Evolutionary conservation across 768 basidiomycete species (phyloP).

Genomic region (Scleroderma citrinum): DNA sequence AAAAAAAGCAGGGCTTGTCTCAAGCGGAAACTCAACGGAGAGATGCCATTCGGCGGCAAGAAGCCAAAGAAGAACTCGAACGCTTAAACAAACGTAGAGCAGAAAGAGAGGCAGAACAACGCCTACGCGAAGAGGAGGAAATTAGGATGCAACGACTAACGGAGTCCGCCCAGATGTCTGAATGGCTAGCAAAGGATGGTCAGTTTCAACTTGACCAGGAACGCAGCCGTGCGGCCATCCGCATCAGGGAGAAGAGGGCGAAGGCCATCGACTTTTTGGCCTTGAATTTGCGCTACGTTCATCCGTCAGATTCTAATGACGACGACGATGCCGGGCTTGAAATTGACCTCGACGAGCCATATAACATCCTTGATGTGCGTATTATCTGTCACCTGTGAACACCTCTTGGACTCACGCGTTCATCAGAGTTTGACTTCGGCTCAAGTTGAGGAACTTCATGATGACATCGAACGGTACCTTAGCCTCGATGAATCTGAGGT

Average conservation of each 20-base stretch:
- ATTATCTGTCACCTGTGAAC: not conserved
- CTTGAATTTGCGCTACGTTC: constrained; percentile 90
- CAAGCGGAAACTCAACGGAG: constrained; percentile 70
- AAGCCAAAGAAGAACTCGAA: constrained; percentile 95
- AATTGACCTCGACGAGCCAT: constrained; percentile 97
- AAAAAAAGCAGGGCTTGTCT: constrained; percentile 80
- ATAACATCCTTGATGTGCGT: constrained; percentile 92
- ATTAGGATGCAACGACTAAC: constrained; percentile 80
- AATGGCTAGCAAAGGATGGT: constrained; percentile 96
- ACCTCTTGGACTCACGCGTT: constrained; percentile 6
- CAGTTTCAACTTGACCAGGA: constrained; percentile 97
- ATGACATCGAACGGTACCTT: constrained; percentile 91
- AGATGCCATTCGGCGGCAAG: constrained; percentile 76
- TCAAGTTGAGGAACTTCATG: constrained; percentile 90
- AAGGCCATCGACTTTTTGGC: constrained; percentile 99
- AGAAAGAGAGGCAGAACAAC: constrained; percentile 86
- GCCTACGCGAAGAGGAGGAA: constrained; percentile 89
- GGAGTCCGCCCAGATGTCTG: constrained; percentile 96
- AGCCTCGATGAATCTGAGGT: constrained; percentile 75
- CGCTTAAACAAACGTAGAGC: constrained; percentile 84
- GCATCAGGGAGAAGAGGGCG: constrained; percentile 92
- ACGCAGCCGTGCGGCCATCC: constrained; percentile 81
- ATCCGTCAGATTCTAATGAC: constrained; percentile 65
- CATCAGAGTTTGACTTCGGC: constrained; percentile 73
- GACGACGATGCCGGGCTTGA: constrained; percentile 88